These are phyloP conservation scores for Fusarium pseudonygamai DNA, from an alignment of 2,329 filamentous ascomycete species.

Conservation along the genomic window DNA sequence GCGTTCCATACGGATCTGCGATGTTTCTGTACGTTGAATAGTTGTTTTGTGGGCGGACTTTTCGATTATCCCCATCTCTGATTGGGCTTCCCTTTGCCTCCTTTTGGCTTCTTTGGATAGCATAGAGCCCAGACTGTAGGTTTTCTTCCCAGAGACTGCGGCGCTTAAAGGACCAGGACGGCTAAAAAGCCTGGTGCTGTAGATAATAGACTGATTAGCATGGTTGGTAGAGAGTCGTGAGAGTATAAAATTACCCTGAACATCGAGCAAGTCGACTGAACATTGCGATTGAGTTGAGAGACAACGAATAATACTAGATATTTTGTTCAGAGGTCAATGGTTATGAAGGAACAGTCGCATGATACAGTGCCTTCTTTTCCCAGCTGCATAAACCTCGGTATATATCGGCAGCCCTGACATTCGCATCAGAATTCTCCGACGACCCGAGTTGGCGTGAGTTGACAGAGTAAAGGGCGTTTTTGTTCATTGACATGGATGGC, in stretches of 20 bases:
- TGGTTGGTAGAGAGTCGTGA: not conserved
- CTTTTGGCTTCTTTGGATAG: not conserved
- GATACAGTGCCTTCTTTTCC: not conserved
- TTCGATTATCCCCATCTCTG: not conserved
- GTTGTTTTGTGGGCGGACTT: not conserved
- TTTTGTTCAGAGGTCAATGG: not conserved
- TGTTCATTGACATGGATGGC: not conserved
- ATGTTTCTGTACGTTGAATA: constrained; percentile 19
- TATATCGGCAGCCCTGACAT: constrained; percentile 31
- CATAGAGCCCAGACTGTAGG: not conserved
- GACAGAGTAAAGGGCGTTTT: constrained; percentile 30
- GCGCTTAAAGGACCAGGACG: constrained; percentile 10
- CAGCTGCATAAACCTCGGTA: constrained; percentile 20
- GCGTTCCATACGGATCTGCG: constrained; percentile 23
- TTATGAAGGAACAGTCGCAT: not conserved
- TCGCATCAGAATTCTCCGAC: constrained; percentile 27
- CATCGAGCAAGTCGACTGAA: constrained; percentile 31
- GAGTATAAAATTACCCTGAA: constrained; percentile 22
- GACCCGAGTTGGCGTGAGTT: not conserved
- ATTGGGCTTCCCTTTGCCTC: not conserved
- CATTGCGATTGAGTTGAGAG: constrained; percentile 20
- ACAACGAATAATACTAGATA: not conserved
- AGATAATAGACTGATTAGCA: constrained; percentile 15
- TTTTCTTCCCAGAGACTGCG: not conserved
- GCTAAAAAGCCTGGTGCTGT: constrained; percentile 27